Evolutionary conservation across 768 basidiomycete species (phyloP), one percentile per base, ranked within the genome.

Genomic region (Lactarius sanguifluus): DNA sequence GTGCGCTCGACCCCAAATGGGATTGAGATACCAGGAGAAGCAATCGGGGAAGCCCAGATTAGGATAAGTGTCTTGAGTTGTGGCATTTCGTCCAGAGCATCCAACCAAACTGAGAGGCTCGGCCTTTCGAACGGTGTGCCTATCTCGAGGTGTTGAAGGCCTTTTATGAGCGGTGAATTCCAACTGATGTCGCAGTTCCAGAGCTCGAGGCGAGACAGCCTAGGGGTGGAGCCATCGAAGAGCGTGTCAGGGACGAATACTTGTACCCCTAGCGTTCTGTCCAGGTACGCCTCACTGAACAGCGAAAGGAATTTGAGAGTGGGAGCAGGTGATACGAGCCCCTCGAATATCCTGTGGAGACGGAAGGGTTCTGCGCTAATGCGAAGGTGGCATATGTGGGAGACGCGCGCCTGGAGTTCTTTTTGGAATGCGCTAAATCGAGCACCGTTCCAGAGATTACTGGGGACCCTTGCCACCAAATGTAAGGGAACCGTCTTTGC

Each of bases 131-230:
- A 50, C 41, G 38, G 8, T 10, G 32, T 10, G 2, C 16, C 4
- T 9, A 59, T 47, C 16, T 59, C 28, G 13, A 64, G 56, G 12
- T 47, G 28, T 13, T 15, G 20, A 5, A 64, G 57, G 36, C 34
- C 23, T 38, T 15, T 50, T 4, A 64, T 41, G n/a, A 58, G 45
- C n/a, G 64, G 57, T 10, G 64, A 64, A 5, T 20, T 41, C 64
- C 64, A 64, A 30, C 25, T n/a, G 32, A 64, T 50, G 56, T 59
- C 57, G 8, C 43, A 64, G 2, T 34, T 28, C 0, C 30, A 12
- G 25, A 64, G 43, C 10, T n/a, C 23, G 6, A 64, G 28, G 18
- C 28, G 32, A 32, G 34, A 45, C 36, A 64, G 57, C n/a, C 52
- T 64, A 25, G 57, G 64, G 10, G 57, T 41, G 15, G 43, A 2